Conservation (phyloP, 495 filamentous ascomycete genomes). For the Penicillium fimorum region DNA sequence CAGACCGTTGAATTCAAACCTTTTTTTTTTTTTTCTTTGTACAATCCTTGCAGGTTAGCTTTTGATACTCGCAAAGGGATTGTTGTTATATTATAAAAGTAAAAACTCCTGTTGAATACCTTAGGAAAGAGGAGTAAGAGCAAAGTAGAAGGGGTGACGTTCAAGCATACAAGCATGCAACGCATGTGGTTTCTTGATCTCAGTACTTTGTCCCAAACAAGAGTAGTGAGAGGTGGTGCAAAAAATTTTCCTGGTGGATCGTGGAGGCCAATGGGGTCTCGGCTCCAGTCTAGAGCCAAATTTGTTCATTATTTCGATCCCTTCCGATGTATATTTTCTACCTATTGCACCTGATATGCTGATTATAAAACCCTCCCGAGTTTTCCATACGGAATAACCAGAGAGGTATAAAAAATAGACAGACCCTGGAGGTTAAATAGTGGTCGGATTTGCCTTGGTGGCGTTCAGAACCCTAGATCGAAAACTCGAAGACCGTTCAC, state of each 20-base stretch:
- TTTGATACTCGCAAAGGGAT: not conserved
- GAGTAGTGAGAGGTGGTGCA: not conserved
- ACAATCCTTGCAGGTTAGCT: not conserved
- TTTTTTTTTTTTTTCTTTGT: not conserved
- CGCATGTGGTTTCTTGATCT: slow-evolving; percentile 1
- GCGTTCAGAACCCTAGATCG: not conserved
- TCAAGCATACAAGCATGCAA: not conserved
- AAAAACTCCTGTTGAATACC: not conserved
- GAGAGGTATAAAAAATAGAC: not conserved
- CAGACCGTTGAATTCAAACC: not conserved
- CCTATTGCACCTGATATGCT: not conserved
- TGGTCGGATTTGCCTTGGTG: not conserved
- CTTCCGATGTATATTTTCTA: slow-evolving; percentile 8
- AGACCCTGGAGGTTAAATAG: too few species aligned
- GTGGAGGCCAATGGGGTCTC: not conserved
- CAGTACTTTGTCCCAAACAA: slow-evolving; percentile 3
- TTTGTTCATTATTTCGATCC: slow-evolving; percentile 7
- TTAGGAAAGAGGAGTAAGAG: not conserved
- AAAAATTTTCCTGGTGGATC: slow-evolving; percentile 10
- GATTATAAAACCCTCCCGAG: not conserved
- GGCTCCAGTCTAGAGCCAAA: not conserved
- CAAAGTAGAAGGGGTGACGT: not conserved
- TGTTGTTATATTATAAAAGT: not conserved
- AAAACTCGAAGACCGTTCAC: too few species aligned
- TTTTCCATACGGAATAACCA: not conserved